Conservation (phyloP, 129 eudicot species). For the Flaveria robusta region DNA sequence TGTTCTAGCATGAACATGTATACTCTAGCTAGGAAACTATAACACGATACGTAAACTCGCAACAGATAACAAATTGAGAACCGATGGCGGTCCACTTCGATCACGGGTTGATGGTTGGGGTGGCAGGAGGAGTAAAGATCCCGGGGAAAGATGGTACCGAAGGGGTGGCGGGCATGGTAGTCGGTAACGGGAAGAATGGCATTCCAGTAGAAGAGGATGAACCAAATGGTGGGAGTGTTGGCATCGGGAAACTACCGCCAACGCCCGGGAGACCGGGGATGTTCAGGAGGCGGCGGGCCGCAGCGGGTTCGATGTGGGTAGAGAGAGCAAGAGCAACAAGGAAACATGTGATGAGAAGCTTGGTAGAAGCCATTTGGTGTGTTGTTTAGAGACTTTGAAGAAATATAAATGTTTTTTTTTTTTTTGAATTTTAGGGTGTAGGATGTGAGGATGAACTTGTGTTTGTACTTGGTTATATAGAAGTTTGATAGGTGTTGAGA, state of each 20-base stretch:
- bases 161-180: constrained; percentile 35
- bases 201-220: constrained; percentile 11
- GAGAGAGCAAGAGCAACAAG: constrained; percentile 25
- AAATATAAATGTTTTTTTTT: not conserved
- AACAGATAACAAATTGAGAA: not conserved
- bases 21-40: constrained; percentile 19
- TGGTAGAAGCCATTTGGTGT: constrained; percentile 33
- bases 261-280: constrained; percentile 36
- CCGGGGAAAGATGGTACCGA: constrained; percentile 32
- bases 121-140: constrained; percentile 32
- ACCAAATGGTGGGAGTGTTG: constrained; percentile 30
- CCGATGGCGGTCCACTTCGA: constrained; percentile 7
- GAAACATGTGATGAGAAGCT: constrained; percentile 23
- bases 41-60: not conserved
- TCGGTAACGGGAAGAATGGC: constrained; percentile 25
- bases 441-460: constrained; percentile 25
- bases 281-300: constrained; percentile 35
- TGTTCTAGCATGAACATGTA: constrained; percentile 17
- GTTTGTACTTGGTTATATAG: constrained; percentile 32
- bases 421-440: too few species aligned
- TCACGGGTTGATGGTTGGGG: constrained; percentile 21
- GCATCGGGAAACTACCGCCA: constrained; percentile 36
- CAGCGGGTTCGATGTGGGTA: not conserved
- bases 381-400: not conserved
- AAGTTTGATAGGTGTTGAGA: constrained; percentile 25